Evolutionary conservation across 202 grass and related monocot genomes (phyloP).

Genomic region (Setaria italica): DNA sequence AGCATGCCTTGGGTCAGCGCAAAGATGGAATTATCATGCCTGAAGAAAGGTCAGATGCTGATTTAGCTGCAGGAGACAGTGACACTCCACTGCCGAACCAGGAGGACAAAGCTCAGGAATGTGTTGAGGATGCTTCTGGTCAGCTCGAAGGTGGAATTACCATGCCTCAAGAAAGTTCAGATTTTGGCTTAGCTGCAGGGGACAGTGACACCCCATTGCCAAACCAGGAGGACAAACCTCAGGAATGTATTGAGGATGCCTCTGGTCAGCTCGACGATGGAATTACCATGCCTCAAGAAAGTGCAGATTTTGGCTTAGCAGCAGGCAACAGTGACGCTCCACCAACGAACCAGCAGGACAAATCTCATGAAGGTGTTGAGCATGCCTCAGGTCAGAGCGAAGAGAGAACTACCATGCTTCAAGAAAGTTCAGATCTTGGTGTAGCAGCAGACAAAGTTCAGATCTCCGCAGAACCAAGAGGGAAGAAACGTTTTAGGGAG

Average conservation of each 20-base stretch:
- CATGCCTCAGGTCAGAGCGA: background rate
- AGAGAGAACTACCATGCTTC: background rate
- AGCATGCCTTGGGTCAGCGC: background rate
- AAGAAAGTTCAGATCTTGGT: constrained; percentile 30
- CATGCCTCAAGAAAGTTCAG: background rate
- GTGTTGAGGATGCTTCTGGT: background rate
- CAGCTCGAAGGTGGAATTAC: background rate
- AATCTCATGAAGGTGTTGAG: constrained; percentile 1
- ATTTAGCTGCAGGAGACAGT: background rate
- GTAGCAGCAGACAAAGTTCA: background rate
- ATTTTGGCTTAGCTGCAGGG: background rate
- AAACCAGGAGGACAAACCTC: background rate
- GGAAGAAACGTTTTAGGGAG: background rate
- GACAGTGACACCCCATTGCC: background rate
- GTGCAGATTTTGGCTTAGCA: background rate
- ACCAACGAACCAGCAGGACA: background rate
- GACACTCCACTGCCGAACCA: background rate
- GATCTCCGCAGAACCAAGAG: background rate
- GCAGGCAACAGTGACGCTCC: background rate
- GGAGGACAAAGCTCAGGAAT: background rate
- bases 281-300: background rate
- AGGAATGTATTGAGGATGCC: background rate
- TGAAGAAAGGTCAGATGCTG: background rate
- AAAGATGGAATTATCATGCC: background rate
- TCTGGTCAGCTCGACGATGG: background rate